Percentiles rank a stretch among this genome's conserved stretches.
phyloP scores from a whole-genome alignment of 148 eudicot species.

The Rhododendron kiyosumense region DNA sequence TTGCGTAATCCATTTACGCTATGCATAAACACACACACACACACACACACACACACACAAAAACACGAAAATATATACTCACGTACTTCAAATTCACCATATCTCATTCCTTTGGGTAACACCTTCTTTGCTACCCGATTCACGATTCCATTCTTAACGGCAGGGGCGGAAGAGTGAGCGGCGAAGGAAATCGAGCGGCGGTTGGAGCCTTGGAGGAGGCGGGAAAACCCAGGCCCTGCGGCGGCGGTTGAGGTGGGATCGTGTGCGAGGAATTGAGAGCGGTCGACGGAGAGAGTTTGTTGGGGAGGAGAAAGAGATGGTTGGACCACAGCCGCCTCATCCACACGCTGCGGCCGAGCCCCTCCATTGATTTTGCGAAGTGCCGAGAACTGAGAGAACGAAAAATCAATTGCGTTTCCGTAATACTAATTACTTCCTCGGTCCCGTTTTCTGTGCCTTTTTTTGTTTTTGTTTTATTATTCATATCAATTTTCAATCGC shows the following conservation, averaged over 20 bases:
- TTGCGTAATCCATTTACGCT: background rate
- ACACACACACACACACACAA: no score
- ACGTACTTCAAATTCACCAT: constrained; percentile 67
- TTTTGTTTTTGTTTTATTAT: no score
- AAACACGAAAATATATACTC: background rate
- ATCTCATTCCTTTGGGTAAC: constrained; percentile 66
- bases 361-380: background rate
- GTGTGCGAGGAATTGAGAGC: background rate
- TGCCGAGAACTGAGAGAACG: background rate
- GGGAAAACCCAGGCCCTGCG: background rate
- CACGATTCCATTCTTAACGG: background rate
- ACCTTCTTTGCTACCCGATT: constrained; percentile 37
- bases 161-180: background rate
- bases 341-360: constrained; percentile 8
- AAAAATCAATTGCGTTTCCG: no score
- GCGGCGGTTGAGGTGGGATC: background rate
- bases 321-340: constrained; percentile 13
- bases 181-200: constrained; percentile 5
- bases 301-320: constrained; percentile 1
- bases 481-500: no score
- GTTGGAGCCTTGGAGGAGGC: background rate
- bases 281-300: background rate
- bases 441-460: no score
- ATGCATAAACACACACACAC: no score
- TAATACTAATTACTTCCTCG: no score